Base-by-base conservation (phyloP, 164 flowering plant species). In the Umbellularia californica region DNA sequence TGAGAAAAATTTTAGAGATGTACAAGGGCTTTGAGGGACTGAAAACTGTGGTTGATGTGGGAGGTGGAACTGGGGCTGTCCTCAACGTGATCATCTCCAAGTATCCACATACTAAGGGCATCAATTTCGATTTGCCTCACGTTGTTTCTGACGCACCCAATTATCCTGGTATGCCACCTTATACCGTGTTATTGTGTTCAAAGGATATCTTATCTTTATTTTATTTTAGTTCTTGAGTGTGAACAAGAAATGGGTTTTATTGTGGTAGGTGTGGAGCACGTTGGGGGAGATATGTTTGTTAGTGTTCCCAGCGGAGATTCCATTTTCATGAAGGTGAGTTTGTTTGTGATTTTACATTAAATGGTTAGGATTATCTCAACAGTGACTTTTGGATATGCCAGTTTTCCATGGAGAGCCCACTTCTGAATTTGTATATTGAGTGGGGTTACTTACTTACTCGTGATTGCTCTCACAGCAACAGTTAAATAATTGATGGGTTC, bases 1-100 rank as follows among this genome's bases (percentile, higher is more conserved):
- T 77, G 82, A 69, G 30, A 28, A 78, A 73, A 14, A 52, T 85
- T 58, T 73, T 85, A 23, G 72, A 81, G 7, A 76, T 2, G 11
- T 81, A 81, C 73, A 76, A 70, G 50, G 85, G 85, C 10, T 84
- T 84, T 58, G 77, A 81, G 19, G 83, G 80, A n/a, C 24, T 81
- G 12, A 65, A 33, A 51, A 30, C 65, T 5, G 1, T 82, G 75
- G 82, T 82, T 3, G 87, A 84, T 80, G 87, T 84, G 0, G 87
- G 85, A 13, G 85, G 87, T 23, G 83, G 83, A 1, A 24, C 65
- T 25, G 85, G 84, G 3, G 69, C 74, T 19, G 55, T 72, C 19
- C 83, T 84, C 12, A 69, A 69, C 70, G 51, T 73, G 69, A 84
- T 82, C 70, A 28, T 78, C 50, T 82, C 87, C 64, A 76, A 72